These are phyloP conservation scores for Malus hybrid DNA, from an alignment of 331 rosid genomes.

Conservation along the genomic window DNA sequence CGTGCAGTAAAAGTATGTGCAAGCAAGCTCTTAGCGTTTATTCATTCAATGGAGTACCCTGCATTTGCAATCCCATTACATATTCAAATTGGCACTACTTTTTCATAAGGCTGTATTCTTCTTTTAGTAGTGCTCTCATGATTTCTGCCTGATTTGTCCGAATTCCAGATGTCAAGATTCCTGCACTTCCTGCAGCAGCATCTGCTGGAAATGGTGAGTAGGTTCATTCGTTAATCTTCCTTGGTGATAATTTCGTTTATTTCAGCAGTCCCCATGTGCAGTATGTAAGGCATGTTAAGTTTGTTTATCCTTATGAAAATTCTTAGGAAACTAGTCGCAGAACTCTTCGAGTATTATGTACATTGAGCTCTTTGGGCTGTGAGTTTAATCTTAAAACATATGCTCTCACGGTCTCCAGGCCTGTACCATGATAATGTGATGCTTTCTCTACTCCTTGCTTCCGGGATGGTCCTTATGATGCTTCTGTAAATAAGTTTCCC, in stretches of 20 bases:
- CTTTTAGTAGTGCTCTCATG: conserved; percentile 2
- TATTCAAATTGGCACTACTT: not conserved
- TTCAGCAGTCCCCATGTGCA: not conserved
- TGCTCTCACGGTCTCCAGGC: conserved; percentile 44
- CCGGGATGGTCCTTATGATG: conserved; percentile 33
- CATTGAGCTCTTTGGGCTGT: not conserved
- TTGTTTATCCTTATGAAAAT: not conserved
- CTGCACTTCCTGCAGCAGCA: conserved; percentile 98
- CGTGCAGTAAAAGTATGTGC: conserved; percentile 74
- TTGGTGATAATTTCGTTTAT: not conserved
- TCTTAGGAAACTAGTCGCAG: not conserved
- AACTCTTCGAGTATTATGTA: not conserved
- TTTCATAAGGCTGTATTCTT: not conserved
- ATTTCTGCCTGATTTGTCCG: conserved; percentile 10
- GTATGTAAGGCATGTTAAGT: not conserved
- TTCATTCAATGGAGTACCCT: not conserved
- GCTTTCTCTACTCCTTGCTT: conserved; percentile 33
- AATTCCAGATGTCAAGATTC: conserved; percentile 76
- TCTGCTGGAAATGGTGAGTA: conserved; percentile 60
- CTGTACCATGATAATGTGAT: conserved; percentile 24
- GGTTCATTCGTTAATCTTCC: not conserved
- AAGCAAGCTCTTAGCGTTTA: not conserved
- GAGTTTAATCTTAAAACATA: not conserved
- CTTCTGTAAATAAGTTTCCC: conserved; percentile 26
- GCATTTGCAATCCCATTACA: not conserved